Evolutionary conservation across 2,329 filamentous ascomycete species (phyloP), one percentile per base, ranked within the genome.

Genomic region (Colletotrichum lini): DNA sequence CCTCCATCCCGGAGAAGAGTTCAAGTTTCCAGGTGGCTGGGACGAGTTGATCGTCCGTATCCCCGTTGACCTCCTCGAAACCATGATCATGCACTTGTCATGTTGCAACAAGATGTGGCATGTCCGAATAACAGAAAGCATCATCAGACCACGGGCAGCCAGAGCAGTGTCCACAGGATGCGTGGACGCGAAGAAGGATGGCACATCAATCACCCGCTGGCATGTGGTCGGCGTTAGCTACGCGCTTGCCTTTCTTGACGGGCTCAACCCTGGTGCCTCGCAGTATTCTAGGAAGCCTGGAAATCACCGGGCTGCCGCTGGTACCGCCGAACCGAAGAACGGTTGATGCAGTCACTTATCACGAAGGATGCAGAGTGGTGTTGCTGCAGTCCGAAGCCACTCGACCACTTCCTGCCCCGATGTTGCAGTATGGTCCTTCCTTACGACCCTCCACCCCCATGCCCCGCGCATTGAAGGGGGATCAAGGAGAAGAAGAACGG

Each of bases 1-100:
- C 45, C 40, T 69, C 60, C 59, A 58, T 59, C 45, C 44, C 23
- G 62, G 67, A 47, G 67, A 49, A 53, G 35, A 44, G 15, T 56
- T 45, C 47, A 66, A 61, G 49, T 70, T 70, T 66, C 62, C 62
- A 66, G 56, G 54, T 70, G 67, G 67, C 56, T 70, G 67, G 67
- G 67, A 70, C 62, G 30, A 50, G 50, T 54, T 38, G 62, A 13
- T 42, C 49, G 47, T 66, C 49, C 38, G 53, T 54, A 54, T 26
- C 47, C 40, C 16, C 61, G 18, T 23, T 52, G n/a, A 44, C 54
- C 26, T 54, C 61, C 38, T 57, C 23, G 35, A 10, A 38, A 38
- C 35, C 30, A 23, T 44, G 38, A 18, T 53, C 35, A 10, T 38
- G 35, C 8, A 10, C 9, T 38, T 38, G 35, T 38, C 35, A 38